Conservation (phyloP, 202 grass and related monocot genomes). For the Saccharum hybrid region DNA sequence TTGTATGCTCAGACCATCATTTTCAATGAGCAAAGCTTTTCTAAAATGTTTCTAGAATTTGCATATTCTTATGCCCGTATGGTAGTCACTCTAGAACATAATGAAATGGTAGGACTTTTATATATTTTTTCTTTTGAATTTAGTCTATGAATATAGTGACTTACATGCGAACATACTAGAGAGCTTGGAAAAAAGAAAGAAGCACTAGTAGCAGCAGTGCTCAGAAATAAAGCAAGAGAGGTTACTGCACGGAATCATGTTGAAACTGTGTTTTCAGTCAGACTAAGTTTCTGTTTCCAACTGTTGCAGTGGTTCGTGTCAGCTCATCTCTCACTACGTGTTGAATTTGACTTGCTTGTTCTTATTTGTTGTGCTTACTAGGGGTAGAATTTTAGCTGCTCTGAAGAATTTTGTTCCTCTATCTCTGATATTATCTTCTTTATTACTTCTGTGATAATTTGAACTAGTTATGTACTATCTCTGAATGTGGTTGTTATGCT, state of each 20-base stretch:
- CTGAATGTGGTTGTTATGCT: background rate
- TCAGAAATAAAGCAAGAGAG: conserved; percentile 8
- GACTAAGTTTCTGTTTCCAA: background rate
- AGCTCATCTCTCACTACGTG: background rate
- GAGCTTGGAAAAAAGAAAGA: background rate
- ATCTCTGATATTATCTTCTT: conserved; percentile 13
- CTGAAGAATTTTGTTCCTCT: background rate
- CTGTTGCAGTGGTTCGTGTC: background rate
- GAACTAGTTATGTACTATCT: conserved; percentile 13
- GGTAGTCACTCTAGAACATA: conserved; percentile 1
- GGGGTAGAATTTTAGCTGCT: background rate
- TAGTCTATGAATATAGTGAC: background rate
- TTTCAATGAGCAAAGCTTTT: conserved; percentile 21
- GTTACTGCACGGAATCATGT: background rate
- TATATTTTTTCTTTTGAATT: background rate
- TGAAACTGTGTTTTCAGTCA: background rate
- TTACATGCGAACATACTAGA: conserved; percentile 1
- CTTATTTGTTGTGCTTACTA: background rate
- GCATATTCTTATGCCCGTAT: background rate
- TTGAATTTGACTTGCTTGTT: background rate
- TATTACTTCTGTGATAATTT: background rate
- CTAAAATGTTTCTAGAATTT: background rate
- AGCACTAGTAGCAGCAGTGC: background rate
- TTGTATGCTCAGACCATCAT: background rate
- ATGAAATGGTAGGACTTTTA: background rate